Evolutionary conservation across 306 rosid genomes (phyloP), one percentile per base, ranked within the genome.

Genomic region (Malus orientalis): DNA sequence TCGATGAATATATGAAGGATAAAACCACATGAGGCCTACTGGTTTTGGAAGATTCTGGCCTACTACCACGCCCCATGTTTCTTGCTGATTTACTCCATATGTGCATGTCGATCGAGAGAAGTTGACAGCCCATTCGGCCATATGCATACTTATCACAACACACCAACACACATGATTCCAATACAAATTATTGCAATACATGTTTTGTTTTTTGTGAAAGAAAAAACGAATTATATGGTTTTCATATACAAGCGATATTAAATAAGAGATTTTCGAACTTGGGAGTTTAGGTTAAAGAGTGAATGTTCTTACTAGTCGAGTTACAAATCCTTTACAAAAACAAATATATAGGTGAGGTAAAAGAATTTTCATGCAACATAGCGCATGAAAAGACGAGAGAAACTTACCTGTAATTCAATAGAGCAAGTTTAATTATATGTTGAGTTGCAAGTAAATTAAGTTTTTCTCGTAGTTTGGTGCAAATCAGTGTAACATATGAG

Each of bases 41-140:
- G 32, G 47, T 32, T 51, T 74, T 74, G 70, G 61, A 62, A 58
- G 47, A 5, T 74, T 62, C 49, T 62, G 70, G 30, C 78, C 78
- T 6, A 62, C 32, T 44, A 62, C 22, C 78, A 74, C 47, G 78
- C 38, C 47, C 25, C 61, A 29, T 74, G 70, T 74, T 23, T 27
- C 8, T 45, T 44, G 32, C 47, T 6, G 78, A 1, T 29, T 45
- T 44, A 49, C 55, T 4, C 55, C 55, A 15, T 15, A 49, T 49
- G 19, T 22, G 9, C 29, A 61, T 11, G n/a, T 25, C 45, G 2
- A 61, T 42, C 47, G 3, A 61, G 30, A 74, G 60, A 19, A 5
- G 59, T 25, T 74, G 45, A 45, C 70, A 74, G 45, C 30, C 44
- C 42, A 73, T 29, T 62, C 13, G 29, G 45, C 32, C 30, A 19